These are phyloP conservation scores for Yamadazyma triangularis DNA, from an alignment of 1,139 yeast genomes.

Conservation along the genomic window DNA sequence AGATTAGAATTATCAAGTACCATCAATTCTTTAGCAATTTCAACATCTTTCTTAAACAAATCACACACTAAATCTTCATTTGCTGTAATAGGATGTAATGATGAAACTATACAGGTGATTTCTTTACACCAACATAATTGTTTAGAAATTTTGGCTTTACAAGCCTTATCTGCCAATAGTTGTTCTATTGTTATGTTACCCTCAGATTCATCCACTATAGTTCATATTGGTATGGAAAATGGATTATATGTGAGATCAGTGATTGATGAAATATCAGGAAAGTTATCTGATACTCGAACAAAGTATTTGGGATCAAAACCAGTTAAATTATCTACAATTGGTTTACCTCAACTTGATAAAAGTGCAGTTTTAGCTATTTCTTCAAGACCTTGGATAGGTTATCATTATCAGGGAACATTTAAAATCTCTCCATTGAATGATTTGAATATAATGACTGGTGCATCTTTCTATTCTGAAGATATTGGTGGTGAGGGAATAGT, in stretches of 20 bases:
- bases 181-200: constrained; percentile 39
- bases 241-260: constrained; percentile 66
- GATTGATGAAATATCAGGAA: constrained; percentile 58
- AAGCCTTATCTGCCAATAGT: constrained; percentile 62
- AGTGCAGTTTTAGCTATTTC: constrained; percentile 38
- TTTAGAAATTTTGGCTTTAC: constrained; percentile 60
- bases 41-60: constrained; percentile 1
- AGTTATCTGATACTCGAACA: constrained; percentile 61
- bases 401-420: constrained; percentile 21
- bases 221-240: constrained; percentile 77
- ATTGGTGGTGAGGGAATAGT: constrained; percentile 59
- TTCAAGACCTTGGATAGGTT: constrained; percentile 39
- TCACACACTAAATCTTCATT: constrained; percentile 35
- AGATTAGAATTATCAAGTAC: constrained; percentile 54
- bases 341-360: constrained; percentile 6
- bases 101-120: constrained; percentile 64
- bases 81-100: constrained; percentile 68
- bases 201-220: constrained; percentile 13
- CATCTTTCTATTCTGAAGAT: constrained; percentile 62
- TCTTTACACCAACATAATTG: constrained; percentile 63
- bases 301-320: constrained; percentile 71
- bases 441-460: constrained; percentile 27
- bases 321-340: constrained; percentile 41
- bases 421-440: constrained; percentile 41
- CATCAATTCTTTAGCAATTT: constrained; percentile 49